phyloP scores from a whole-genome alignment of 352 stramenopile species.

The Blastocystis sp. region DNA sequence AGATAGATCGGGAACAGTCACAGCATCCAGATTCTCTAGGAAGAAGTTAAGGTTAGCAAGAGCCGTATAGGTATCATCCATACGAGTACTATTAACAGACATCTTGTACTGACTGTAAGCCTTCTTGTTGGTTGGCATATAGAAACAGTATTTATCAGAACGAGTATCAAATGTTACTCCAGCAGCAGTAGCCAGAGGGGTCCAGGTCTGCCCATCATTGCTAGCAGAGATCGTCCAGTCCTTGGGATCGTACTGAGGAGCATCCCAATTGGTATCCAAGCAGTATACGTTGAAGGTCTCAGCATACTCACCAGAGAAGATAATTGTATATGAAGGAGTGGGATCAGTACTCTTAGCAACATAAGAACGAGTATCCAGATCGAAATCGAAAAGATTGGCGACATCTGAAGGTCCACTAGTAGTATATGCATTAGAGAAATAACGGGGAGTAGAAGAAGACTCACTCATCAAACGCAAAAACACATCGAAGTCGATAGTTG shows the following conservation, averaged over 20 bases:
- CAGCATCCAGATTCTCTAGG: slow-evolving; percentile 7
- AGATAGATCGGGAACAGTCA: not conserved
- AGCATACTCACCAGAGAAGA: not conserved
- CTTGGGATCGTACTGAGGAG: not conserved
- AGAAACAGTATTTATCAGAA: slow-evolving; percentile 41
- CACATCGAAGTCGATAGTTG: slow-evolving; percentile 6
- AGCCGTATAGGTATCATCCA: not conserved
- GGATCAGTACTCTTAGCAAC: not conserved
- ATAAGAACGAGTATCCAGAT: not conserved
- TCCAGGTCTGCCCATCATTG: slow-evolving; percentile 30
- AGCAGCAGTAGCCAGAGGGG: not conserved
- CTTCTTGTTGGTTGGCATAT: slow-evolving; percentile 62
- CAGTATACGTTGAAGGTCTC: slow-evolving; percentile 40
- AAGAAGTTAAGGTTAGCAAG: slow-evolving; percentile 1
- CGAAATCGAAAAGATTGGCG: not conserved
- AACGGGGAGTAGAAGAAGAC: not conserved
- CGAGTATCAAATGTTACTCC: not conserved
- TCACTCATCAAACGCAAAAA: slow-evolving; percentile 7
- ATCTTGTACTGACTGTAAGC: not conserved
- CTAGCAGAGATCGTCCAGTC: slow-evolving; percentile 29
- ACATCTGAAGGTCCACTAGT: not conserved
- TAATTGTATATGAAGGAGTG: not conserved
- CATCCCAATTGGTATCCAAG: not conserved
- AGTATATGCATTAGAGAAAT: not conserved
- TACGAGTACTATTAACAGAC: not conserved